Evolutionary conservation across 2,329 filamentous ascomycete species (phyloP).

Genomic region (Dactylella cylindrospora): DNA sequence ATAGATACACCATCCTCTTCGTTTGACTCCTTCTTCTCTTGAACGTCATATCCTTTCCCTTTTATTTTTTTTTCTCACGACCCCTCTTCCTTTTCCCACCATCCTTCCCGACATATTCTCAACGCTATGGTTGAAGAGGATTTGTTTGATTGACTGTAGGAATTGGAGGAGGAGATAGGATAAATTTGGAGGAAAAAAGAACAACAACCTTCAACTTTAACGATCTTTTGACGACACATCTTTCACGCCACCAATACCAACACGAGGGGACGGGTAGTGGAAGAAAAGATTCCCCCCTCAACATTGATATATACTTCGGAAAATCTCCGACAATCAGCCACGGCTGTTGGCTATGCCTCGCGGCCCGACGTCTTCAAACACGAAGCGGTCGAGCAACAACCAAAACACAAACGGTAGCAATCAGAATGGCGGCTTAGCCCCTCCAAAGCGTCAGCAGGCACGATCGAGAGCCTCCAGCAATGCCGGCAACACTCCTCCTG

Average conservation of each 20-base stretch:
- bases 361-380: conserved; percentile 49
- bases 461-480: conserved; percentile 47
- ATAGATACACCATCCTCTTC: too few relatives aligned
- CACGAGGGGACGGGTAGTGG: conserved; percentile 24
- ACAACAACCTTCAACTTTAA: conserved; percentile 15
- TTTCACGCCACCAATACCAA: conserved; percentile 2
- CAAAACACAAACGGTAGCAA: conserved; percentile 39
- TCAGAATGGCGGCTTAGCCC: conserved; percentile 45
- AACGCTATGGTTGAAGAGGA: conserved; percentile 21
- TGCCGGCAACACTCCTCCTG: conserved; percentile 38
- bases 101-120: conserved; percentile 4
- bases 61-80: background rate
- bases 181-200: background rate
- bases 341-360: conserved; percentile 45
- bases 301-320: conserved; percentile 15
- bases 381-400: conserved; percentile 46
- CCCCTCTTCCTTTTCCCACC: conserved; percentile 2
- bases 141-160: conserved; percentile 23
- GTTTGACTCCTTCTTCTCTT: too few relatives aligned
- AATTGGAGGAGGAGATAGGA: conserved; percentile 31
- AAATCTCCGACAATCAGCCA: conserved; percentile 20
- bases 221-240: background rate
- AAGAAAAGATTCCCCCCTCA: background rate
- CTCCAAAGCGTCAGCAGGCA: conserved; percentile 47
- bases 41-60: too few relatives aligned